Base-by-base conservation (phyloP, 2,329 filamentous ascomycete species). In the Fusarium praegraminearum region DNA sequence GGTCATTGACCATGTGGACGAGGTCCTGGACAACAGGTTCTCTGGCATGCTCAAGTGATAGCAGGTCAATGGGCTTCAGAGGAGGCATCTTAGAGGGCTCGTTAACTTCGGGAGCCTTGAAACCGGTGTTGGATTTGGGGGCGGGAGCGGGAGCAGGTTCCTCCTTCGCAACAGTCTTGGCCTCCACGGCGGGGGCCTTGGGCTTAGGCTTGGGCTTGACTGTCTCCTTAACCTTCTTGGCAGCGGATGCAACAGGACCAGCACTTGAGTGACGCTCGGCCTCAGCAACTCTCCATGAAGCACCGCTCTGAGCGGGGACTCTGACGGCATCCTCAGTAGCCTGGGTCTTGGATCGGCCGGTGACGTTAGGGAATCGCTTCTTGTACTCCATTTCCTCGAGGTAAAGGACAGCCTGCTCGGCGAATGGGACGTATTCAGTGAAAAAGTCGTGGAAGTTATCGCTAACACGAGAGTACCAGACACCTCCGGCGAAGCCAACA, bases 371-470 rank as follows among this genome's bases (percentile, higher is more conserved):
- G 83, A 97, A 98, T 61, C 93, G 90, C 81, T 91, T 94, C 78
- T 91, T 89, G 84, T 97, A 98, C 76, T 98, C 94, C 72, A 91
- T 89, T 83, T 99, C 96, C 82, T 99, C 96, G 54, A 99, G 90
- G 83, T 97, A 98, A 28, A 97, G 89, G 46, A 99, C 95, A 20
- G 92, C 92, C 78, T 97, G 93, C 82, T 99, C 96, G 76, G 94
- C 96, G 73, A 92, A 97, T 24, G 96, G 96, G 20, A 99, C 83
- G 80, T 95, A 99, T 82, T 98, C 94, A 75, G 94, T 98, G 83
- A 99, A 99, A 85, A 98, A 96, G 81, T 99, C 96, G 82, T 99
- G 95, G 87, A 98, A 99, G 82, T 93, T 97, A 84, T 99, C 96
- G 77, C 91, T 97, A 80, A 96, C 87, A 70, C 97, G 89, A 57